Conservation (phyloP, 495 filamentous ascomycete species). For the Tuber umbilicatum region DNA sequence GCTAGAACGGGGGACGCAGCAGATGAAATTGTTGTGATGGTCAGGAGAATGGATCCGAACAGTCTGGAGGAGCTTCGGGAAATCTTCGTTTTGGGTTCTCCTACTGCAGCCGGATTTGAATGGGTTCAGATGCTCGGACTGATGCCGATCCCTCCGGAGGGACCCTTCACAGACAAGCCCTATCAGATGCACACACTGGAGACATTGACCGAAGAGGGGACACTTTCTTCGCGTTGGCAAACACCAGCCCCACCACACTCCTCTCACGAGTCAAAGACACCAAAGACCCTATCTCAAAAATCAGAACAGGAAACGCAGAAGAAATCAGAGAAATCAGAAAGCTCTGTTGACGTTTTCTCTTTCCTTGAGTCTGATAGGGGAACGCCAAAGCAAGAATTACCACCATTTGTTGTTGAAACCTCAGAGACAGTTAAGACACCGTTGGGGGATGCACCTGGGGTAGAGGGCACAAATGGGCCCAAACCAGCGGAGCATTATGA, state of each 20-base stretch:
- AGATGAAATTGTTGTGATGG: conserved; percentile 73
- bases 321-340: background rate
- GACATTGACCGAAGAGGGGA: conserved; percentile 39
- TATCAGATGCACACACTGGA: conserved; percentile 34
- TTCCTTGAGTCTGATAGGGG: conserved; percentile 26
- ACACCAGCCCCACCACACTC: conserved; percentile 15
- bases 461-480: conserved; percentile 22
- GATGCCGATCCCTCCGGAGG: conserved; percentile 64
- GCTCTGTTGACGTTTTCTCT: conserved; percentile 25
- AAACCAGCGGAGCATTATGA: conserved; percentile 20
- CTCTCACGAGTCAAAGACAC: background rate
- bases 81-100: conserved; percentile 66
- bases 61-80: conserved; percentile 65
- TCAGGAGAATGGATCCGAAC: conserved; percentile 58
- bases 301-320: background rate
- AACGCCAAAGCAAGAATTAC: conserved; percentile 8
- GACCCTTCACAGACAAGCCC: conserved; percentile 39
- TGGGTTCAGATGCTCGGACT: conserved; percentile 81
- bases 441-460: conserved; percentile 25
- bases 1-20: conserved; percentile 67
- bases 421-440: conserved; percentile 10
- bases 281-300: background rate
- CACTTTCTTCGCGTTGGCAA: conserved; percentile 36
- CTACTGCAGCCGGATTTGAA: conserved; percentile 56
- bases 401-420: conserved; percentile 16